A percentile compares a stretch with the other conserved stretches of the same genome.
Conservation (phyloP, 495 filamentous ascomycete species). For the Xylaria palmicola region DNA sequence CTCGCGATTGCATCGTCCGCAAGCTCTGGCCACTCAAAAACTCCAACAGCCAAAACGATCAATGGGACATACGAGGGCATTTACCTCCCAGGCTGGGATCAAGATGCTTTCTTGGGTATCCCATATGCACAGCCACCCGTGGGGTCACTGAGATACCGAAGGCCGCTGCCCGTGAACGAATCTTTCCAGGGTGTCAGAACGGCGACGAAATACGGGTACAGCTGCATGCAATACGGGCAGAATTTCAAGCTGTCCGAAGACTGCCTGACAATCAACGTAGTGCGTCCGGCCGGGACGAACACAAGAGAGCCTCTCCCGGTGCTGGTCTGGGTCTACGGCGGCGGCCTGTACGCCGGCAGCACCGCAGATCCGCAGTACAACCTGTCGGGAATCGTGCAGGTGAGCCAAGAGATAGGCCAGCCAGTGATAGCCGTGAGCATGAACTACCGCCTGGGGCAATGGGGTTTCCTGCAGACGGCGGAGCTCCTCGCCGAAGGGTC, state of each 20-base stretch:
- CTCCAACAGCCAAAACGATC: conserved; percentile 11
- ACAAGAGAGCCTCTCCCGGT: conserved; percentile 32
- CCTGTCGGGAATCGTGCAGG: conserved; percentile 45
- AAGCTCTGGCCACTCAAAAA: neutral
- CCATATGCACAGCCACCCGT: conserved; percentile 52
- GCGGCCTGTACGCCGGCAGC: conserved; percentile 54
- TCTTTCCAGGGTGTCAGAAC: conserved; percentile 38
- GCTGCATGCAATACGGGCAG: conserved; percentile 48
- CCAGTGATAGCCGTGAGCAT: conserved; percentile 38
- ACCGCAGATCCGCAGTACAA: conserved; percentile 53
- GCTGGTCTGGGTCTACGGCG: conserved; percentile 61
- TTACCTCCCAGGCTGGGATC: conserved; percentile 40
- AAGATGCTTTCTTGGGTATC: conserved; percentile 56
- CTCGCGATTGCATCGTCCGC: neutral
- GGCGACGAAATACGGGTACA: conserved; percentile 50
- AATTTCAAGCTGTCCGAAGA: conserved; percentile 37
- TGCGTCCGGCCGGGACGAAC: conserved; percentile 27
- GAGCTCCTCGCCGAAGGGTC: conserved; percentile 20
- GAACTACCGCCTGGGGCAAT: conserved; percentile 59
- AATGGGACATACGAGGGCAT: conserved; percentile 49
- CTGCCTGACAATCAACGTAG: conserved; percentile 40
- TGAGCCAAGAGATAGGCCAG: conserved; percentile 26
- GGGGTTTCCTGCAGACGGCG: conserved; percentile 50
- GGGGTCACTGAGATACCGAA: conserved; percentile 46
- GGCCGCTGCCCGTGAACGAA: conserved; percentile 46